A percentile compares a stretch with the other conserved stretches of the same genome.
Conservation (phyloP, 768 basidiomycete genomes). For the Clathrus columnatus region DNA sequence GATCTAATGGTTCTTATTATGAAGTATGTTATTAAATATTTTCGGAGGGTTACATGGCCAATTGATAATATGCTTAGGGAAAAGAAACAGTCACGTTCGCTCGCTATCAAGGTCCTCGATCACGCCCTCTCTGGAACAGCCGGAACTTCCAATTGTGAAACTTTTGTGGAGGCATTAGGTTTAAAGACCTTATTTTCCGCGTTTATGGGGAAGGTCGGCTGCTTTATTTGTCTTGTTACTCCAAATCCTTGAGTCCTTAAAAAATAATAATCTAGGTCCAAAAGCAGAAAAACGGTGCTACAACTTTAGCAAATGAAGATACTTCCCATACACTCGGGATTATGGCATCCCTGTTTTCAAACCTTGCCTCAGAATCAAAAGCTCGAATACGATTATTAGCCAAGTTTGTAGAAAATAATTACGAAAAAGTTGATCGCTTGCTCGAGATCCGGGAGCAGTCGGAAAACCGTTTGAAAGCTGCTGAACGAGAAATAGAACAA, state of each 20-base stretch:
- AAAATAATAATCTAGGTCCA: slow-evolving; percentile 24
- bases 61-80: slow-evolving; percentile 44
- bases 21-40: slow-evolving; percentile 49
- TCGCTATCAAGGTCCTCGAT: slow-evolving; percentile 86
- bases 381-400: slow-evolving; percentile 72
- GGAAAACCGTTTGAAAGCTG: slow-evolving; percentile 44
- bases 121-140: slow-evolving; percentile 78
- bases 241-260: background rate
- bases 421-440: slow-evolving; percentile 91
- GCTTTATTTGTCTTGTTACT: background rate
- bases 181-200: slow-evolving; percentile 84
- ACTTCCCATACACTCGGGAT: slow-evolving; percentile 83
- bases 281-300: slow-evolving; percentile 49
- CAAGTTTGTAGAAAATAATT: slow-evolving; percentile 89
- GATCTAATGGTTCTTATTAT: slow-evolving; percentile 98
- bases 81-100: slow-evolving; percentile 68
- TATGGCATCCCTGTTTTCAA: slow-evolving; percentile 78
- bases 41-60: background rate
- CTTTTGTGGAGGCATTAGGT: slow-evolving; percentile 81
- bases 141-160: slow-evolving; percentile 63
- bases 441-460: slow-evolving; percentile 78
- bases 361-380: slow-evolving; percentile 77
- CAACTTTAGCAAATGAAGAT: slow-evolving; percentile 63
- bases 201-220: slow-evolving; percentile 84
- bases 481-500: slow-evolving; percentile 57